Evolutionary conservation across 306 rosid genomes (phyloP), one percentile per base, ranked within the genome.

Genomic region (Benincasa hispida): DNA sequence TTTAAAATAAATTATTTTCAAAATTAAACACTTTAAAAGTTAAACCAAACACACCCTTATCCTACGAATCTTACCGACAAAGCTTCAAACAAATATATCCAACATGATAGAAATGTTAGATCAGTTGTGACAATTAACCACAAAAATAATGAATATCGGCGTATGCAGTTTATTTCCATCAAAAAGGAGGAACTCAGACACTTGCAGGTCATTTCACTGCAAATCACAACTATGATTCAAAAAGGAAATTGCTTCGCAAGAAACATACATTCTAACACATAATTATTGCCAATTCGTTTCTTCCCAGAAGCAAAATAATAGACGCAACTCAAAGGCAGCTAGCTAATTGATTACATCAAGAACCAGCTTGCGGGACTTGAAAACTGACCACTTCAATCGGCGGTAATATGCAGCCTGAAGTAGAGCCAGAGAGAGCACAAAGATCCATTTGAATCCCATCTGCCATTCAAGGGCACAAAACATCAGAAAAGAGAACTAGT

Each of bases 371-470:
- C 98, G 98, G 32, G 99, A 95, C 93, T 95, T 95, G 8, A 90
- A 82, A 87, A 88, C 87, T 1, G 97, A 92, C 99, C 99, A 95
- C 85, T 79, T 87, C 82, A 94, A 81, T 24, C 99, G 97, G 21
- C 99, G 91, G 82, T 89, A 95, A 54, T 95, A 95, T 0, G 87
- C 99, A 21, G 99, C 99, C 86, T 92, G 97, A 76, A 95, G 93
- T 37, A 95, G 82, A 21, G 99, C 99, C 77, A 95, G 78, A 32
- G 99, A 90, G 25, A 95, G 89, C 58, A 95, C 96, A 61, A 95
- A 95, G 77, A 95, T 95, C 99, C 98, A 95, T 68, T 95, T 95
- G 81, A 95, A 95, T 76, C 99, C 99, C 99, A 95, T 95, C 99
- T 95, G 96, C 80, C 82, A 63, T 77, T 76, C 60, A 18, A 72